Conservation (phyloP, 2,329 filamentous ascomycete genomes). For the Fusarium penzigii region DNA sequence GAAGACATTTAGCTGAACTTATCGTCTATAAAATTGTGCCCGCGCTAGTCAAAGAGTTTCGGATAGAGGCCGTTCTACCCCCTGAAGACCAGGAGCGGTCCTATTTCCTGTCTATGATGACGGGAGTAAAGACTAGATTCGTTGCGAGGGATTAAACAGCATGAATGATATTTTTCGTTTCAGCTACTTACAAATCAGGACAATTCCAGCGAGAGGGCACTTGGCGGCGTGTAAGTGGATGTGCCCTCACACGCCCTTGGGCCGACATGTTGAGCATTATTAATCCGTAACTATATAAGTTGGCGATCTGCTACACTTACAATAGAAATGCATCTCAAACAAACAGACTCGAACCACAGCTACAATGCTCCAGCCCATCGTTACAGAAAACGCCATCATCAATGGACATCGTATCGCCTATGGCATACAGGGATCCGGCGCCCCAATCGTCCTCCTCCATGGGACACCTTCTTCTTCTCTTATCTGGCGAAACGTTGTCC, state of each 20-base stretch:
- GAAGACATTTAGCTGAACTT: constrained; percentile 51
- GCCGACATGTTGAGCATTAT: constrained; percentile 16
- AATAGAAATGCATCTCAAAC: not conserved
- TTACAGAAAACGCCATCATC: constrained; percentile 29
- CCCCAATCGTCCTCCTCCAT: constrained; percentile 33
- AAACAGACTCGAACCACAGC: not conserved
- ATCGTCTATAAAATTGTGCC: constrained; percentile 47
- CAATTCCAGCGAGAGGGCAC: too few species aligned
- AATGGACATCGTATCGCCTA: constrained; percentile 30
- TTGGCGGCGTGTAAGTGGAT: not conserved
- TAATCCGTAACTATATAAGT: constrained; percentile 14
- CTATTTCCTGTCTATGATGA: constrained; percentile 56
- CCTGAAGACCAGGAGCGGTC: constrained; percentile 40
- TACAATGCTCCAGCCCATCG: constrained; percentile 22
- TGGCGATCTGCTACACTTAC: not conserved
- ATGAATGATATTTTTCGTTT: not conserved
- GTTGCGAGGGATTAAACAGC: constrained; percentile 3
- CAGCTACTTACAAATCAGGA: not conserved
- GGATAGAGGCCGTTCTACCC: constrained; percentile 42
- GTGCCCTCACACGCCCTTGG: constrained; percentile 14
- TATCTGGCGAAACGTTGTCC: constrained; percentile 35
- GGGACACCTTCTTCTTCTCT: constrained; percentile 37
- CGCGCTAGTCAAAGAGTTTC: constrained; percentile 45
- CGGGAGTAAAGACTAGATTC: constrained; percentile 47
- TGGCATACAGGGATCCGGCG: constrained; percentile 27